These are phyloP conservation scores for Delphinella strobiligena DNA, from an alignment of 2,329 filamentous ascomycete genomes.

Conservation along the genomic window DNA sequence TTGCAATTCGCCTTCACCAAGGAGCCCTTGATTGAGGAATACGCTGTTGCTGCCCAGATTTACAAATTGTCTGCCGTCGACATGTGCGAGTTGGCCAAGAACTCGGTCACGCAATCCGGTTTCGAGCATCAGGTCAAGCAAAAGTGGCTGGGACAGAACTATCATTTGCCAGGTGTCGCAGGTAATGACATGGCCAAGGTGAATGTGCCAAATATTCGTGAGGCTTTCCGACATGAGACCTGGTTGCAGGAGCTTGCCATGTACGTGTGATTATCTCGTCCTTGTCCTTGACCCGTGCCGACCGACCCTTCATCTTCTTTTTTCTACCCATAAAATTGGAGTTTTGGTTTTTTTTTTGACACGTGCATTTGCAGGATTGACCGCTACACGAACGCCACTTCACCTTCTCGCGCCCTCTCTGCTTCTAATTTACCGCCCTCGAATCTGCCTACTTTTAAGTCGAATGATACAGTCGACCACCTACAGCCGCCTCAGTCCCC, in stretches of 20 bases:
- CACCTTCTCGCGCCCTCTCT: conserved; percentile 22
- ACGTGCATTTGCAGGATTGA: conserved; percentile 22
- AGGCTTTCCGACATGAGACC: conserved; percentile 81
- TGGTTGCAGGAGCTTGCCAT: conserved; percentile 71
- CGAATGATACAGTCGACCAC: conserved; percentile 8
- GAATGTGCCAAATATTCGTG: conserved; percentile 86
- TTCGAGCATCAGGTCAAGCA: conserved; percentile 85
- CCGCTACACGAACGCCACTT: conserved; percentile 27
- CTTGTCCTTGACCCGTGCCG: not conserved
- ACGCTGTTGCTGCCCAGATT: conserved; percentile 94
- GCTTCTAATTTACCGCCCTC: conserved; percentile 21
- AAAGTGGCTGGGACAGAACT: conserved; percentile 77
- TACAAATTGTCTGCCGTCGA: conserved; percentile 95
- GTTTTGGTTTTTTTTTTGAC: no score
- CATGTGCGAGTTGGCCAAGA: conserved; percentile 96
- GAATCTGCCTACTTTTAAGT: conserved; percentile 5
- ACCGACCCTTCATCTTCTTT: no score
- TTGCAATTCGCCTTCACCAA: conserved; percentile 98
- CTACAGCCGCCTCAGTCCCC: conserved; percentile 14
- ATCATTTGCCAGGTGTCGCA: conserved; percentile 61
- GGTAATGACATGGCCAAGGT: conserved; percentile 94
- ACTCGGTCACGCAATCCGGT: conserved; percentile 88
- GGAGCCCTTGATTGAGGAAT: conserved; percentile 94
- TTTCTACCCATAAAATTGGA: no score
- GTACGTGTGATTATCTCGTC: conserved; percentile 43